These are phyloP conservation scores for Termitomyces sp. DNA, from an alignment of 768 basidiomycete genomes.

Conservation along the genomic window DNA sequence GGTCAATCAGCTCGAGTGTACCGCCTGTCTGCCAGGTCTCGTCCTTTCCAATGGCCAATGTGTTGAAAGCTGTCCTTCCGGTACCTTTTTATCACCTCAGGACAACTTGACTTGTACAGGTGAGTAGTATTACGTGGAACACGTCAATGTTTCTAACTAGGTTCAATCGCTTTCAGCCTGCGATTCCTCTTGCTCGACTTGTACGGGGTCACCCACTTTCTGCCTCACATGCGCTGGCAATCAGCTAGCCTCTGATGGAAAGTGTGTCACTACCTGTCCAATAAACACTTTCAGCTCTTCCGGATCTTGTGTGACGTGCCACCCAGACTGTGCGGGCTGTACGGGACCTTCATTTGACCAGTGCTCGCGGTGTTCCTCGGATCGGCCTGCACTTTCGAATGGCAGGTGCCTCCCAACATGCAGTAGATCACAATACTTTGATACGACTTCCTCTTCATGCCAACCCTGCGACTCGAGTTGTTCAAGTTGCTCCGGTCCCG, in stretches of 20 bases:
- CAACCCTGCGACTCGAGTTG: conserved; percentile 72
- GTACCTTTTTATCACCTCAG: conserved; percentile 64
- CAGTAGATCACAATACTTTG: conserved; percentile 66
- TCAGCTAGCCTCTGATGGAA: conserved; percentile 64
- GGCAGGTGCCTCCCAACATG: conserved; percentile 81
- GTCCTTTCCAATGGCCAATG: conserved; percentile 70
- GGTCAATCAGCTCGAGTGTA: conserved; percentile 63
- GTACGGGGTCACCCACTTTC: conserved; percentile 57
- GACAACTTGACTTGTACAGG: conserved; percentile 70
- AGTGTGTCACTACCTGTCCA: conserved; percentile 74
- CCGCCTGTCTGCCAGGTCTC: conserved; percentile 70
- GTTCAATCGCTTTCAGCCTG: conserved; percentile 38
- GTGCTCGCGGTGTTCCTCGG: conserved; percentile 65
- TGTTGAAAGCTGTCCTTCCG: conserved; percentile 62
- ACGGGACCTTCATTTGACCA: conserved; percentile 74
- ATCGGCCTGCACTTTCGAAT: conserved; percentile 64
- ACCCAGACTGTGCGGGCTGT: conserved; percentile 83
- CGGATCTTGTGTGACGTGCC: conserved; percentile 68
- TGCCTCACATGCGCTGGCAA: conserved; percentile 69
- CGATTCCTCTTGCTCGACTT: conserved; percentile 66
- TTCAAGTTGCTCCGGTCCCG: conserved; percentile 69
- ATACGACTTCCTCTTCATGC: conserved; percentile 57
- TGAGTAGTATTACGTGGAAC: conserved; percentile 17
- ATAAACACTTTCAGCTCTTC: conserved; percentile 61
- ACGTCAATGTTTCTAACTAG: conserved; percentile 1